Evolutionary conservation across 371 early-diverging fungal genomes (phyloP), one percentile per base, ranked within the genome.

Genomic region (Rhizopus microsporus): DNA sequence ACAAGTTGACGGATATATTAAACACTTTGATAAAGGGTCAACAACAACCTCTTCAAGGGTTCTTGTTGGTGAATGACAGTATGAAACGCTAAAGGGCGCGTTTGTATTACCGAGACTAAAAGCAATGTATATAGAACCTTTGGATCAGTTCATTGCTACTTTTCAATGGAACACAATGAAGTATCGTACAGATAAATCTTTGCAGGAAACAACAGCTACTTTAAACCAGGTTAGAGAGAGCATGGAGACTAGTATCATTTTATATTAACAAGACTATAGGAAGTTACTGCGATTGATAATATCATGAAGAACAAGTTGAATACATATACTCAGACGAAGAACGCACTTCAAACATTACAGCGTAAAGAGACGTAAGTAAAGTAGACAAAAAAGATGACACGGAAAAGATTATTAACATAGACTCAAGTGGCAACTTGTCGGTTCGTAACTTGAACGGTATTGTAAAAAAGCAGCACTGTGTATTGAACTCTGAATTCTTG

Each of bases 101-200:
- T 45, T 38, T 46, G 8, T 33, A 16, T 51, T 7, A 12, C 7
- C 52, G 4, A n/a, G 9, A 17, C 43, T 54, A n/a, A 37, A 7
- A 10, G 12, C 9, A 30, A 7, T 49, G 40, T 37, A 33, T 54
- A 15, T 45, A 93, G 92, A 92, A 75, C 63, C 86, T 48, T 81
- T 95, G 31, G 95, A 94, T 59, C 80, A 88, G 48, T 96, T 88
- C 58, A 71, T 96, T 15, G 83, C 85, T 56, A 76, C 85, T 30
- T 97, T 97, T 65, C 81, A 87, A 51, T 98, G 98, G 98, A 94
- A 97, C 71, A 86, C 87, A n/a, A 89, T 94, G 88, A 96, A 95
- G 73, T 98, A 95, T 71, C 85, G 98, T 48, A 85, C 90, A 0
- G 98, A 98, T 75, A 92, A 91, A 72, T 82, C 94, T 6, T 72